These are phyloP conservation scores for Solanum sejunctum DNA, from an alignment of 257 asterid genomes.

Conservation along the genomic window DNA sequence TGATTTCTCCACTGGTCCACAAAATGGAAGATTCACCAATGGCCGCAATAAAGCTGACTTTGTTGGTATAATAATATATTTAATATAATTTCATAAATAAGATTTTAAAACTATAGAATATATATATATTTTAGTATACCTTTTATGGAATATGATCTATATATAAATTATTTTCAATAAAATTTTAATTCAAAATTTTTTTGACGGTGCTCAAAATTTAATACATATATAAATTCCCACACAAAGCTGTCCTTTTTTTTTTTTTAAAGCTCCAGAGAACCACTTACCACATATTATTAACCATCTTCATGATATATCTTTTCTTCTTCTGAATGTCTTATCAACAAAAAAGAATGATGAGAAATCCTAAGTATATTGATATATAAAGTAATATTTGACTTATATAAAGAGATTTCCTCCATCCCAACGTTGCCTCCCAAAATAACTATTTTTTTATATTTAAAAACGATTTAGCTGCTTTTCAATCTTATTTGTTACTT, in stretches of 20 bases:
- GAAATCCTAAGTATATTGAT: background rate
- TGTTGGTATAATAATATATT: conserved; percentile 4
- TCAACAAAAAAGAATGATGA: background rate
- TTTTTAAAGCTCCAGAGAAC: background rate
- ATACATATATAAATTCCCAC: background rate
- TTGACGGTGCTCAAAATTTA: background rate
- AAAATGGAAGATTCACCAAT: conserved; percentile 53
- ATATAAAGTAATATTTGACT: background rate
- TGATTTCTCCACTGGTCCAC: conserved; percentile 29
- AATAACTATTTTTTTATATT: background rate
- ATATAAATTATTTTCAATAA: no score
- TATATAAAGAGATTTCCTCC: background rate
- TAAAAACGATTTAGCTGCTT: background rate
- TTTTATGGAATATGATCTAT: background rate
- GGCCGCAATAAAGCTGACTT: conserved; percentile 29
- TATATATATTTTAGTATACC: no score
- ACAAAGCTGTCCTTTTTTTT: no score
- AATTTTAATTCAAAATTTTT: no score
- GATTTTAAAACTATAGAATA: accelerated
- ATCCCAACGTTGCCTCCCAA: background rate
- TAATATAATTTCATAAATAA: no score
- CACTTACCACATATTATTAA: background rate
- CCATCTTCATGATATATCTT: background rate
- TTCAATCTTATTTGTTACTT: background rate
- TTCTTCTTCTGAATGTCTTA: background rate